Evolutionary conservation across 2,329 filamentous ascomycete genomes (phyloP).

Genomic region (Claviceps capensis): DNA sequence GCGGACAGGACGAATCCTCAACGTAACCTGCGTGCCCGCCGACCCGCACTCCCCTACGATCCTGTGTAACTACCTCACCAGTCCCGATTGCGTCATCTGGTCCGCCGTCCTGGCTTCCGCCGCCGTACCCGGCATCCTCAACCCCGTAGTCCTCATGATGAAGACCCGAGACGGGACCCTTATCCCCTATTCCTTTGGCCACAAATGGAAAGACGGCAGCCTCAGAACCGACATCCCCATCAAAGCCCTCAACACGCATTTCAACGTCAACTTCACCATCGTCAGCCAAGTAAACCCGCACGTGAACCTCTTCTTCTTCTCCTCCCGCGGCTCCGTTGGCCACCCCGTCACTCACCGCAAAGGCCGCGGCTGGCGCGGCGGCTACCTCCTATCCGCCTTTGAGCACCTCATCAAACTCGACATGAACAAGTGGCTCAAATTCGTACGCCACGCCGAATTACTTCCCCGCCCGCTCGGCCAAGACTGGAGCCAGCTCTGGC

Average conservation of each 20-base stretch:
- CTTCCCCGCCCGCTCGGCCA: slow-evolving; percentile 82
- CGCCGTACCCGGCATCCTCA: slow-evolving; percentile 89
- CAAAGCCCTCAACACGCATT: slow-evolving; percentile 86
- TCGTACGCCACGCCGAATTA: slow-evolving; percentile 81
- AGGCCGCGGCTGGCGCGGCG: slow-evolving; percentile 89
- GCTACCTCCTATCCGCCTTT: slow-evolving; percentile 79
- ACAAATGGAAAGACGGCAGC: slow-evolving; percentile 98
- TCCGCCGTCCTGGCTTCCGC: slow-evolving; percentile 89
- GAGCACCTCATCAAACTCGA: slow-evolving; percentile 96
- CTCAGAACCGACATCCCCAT: slow-evolving; percentile 90
- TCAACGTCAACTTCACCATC: slow-evolving; percentile 97
- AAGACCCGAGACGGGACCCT: slow-evolving; percentile 67
- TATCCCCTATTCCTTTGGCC: slow-evolving; percentile 85
- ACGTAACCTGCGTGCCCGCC: slow-evolving; percentile 89
- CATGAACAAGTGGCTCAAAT: slow-evolving; percentile 93
- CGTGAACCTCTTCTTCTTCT: slow-evolving; percentile 98
- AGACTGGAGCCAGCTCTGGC: slow-evolving; percentile 94
- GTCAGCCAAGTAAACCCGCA: slow-evolving; percentile 86
- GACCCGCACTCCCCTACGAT: slow-evolving; percentile 90
- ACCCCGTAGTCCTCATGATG: slow-evolving; percentile 87
- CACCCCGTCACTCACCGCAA: slow-evolving; percentile 87
- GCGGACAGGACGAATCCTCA: slow-evolving; percentile 83
- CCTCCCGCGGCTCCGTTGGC: slow-evolving; percentile 79
- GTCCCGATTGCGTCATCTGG: slow-evolving; percentile 96
- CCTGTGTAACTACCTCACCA: slow-evolving; percentile 87